Evolutionary conservation across 176 grass and related monocot genomes (phyloP).

Genomic region (Oryza coarctata): DNA sequence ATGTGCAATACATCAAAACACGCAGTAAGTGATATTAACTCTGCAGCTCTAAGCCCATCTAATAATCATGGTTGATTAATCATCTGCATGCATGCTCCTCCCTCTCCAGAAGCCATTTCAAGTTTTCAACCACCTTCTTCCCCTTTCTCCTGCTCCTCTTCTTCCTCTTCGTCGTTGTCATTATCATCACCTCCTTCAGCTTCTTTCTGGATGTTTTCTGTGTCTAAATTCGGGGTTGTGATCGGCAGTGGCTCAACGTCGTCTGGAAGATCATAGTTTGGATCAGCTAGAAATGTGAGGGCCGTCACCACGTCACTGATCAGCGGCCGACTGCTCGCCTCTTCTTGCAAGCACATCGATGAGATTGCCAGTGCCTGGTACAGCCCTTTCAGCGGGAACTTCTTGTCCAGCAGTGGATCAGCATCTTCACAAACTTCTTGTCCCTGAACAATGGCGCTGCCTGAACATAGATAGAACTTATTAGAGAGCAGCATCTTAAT

Average conservation of each 20-base stretch:
- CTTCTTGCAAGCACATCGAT: conserved; percentile 89
- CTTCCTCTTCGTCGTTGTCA: not conserved
- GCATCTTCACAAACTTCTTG: conserved; percentile 74
- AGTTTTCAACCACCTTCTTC: conserved; percentile 33
- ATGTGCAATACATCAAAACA: conserved; percentile 9
- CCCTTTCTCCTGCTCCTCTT: not conserved
- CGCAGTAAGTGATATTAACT: not conserved
- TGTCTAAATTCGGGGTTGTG: conserved; percentile 31
- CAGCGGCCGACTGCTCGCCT: conserved; percentile 63
- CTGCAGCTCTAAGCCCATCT: not conserved
- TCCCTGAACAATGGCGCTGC: conserved; percentile 79
- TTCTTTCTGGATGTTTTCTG: conserved; percentile 12
- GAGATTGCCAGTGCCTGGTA: conserved; percentile 89
- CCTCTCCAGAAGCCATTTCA: not conserved
- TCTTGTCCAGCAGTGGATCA: conserved; percentile 62
- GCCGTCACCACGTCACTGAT: conserved; percentile 85
- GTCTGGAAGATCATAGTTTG: conserved; percentile 59
- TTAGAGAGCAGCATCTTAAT: conserved; percentile 27
- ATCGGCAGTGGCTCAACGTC: conserved; percentile 50
- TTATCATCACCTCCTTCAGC: conserved; percentile 2
- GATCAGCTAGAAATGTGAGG: conserved; percentile 62
- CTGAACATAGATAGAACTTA: conserved; percentile 37
- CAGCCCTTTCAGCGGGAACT: conserved; percentile 70
- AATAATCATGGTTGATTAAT: conserved; percentile 23
- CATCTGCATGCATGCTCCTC: not conserved